These are phyloP conservation scores for Chenopodium album DNA, from an alignment of 148 eudicot species.

Conservation along the genomic window DNA sequence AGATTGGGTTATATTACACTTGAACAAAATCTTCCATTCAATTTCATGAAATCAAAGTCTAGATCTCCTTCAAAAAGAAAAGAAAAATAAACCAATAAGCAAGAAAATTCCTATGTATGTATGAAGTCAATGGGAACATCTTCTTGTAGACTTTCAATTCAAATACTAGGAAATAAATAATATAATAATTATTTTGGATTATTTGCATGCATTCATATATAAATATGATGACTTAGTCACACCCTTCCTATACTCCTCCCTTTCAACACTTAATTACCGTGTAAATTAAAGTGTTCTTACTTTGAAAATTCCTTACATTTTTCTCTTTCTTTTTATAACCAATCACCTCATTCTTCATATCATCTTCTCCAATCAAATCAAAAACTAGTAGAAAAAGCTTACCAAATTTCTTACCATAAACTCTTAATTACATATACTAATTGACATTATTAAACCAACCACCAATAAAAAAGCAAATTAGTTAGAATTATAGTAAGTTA, in stretches of 20 bases:
- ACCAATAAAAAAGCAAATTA: background rate
- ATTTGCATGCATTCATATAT: constrained; percentile 16
- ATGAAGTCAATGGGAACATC: constrained; percentile 35
- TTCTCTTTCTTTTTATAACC: constrained; percentile 14
- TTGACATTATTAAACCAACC: background rate
- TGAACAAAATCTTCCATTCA: background rate
- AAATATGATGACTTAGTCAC: constrained; percentile 43
- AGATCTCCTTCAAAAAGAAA: constrained; percentile 1
- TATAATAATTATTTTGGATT: background rate
- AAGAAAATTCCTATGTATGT: constrained; percentile 13
- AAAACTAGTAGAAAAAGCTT: background rate
- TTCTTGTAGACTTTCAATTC: constrained; percentile 36
- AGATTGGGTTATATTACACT: background rate
- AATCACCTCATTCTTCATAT: constrained; percentile 4
- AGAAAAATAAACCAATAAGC: background rate
- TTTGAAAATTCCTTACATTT: constrained; percentile 37
- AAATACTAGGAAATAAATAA: background rate
- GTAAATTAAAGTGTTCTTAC: constrained; percentile 28
- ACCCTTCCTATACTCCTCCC: constrained; percentile 18
- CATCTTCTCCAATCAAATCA: background rate
- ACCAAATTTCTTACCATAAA: background rate
- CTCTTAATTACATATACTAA: background rate
- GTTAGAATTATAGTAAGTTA: background rate
- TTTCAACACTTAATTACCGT: constrained; percentile 16
- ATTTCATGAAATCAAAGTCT: constrained; percentile 4